A percentile compares a stretch with the other conserved stretches of the same genome.
Conservation (phyloP, 345 rosid genomes). For the Gossypium thurberi region DNA sequence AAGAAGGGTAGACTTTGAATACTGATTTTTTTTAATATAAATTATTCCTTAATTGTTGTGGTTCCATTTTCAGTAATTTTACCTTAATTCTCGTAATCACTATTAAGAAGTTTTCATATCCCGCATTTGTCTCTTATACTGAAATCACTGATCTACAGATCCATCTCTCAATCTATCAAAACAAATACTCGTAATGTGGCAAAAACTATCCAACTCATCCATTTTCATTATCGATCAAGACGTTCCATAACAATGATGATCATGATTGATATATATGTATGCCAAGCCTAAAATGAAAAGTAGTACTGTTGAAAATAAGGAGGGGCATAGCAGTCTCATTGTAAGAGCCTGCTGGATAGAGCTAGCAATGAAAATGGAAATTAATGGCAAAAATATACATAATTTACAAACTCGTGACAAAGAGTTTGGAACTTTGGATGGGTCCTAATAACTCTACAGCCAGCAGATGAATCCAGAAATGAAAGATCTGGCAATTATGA, state of each 20-base stretch:
- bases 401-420: background rate
- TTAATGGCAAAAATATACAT: background rate
- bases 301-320: background rate
- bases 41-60: no score
- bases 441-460: background rate
- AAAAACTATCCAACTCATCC: background rate
- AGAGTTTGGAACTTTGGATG: background rate
- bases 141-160: background rate
- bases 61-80: no score
- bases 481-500: background rate
- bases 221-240: background rate
- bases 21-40: no score
- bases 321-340: background rate
- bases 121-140: no score
- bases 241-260: background rate
- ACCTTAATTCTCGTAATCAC: no score
- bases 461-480: background rate
- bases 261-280: background rate
- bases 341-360: background rate
- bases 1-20: no score
- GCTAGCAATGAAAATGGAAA: background rate
- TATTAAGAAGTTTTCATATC: no score
- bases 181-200: background rate
- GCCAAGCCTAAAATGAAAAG: background rate
- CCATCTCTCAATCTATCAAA: background rate